Evolutionary conservation across 495 filamentous ascomycete species (phyloP), one percentile per base, ranked within the genome.

Genomic region (Penicillium pancosmium): DNA sequence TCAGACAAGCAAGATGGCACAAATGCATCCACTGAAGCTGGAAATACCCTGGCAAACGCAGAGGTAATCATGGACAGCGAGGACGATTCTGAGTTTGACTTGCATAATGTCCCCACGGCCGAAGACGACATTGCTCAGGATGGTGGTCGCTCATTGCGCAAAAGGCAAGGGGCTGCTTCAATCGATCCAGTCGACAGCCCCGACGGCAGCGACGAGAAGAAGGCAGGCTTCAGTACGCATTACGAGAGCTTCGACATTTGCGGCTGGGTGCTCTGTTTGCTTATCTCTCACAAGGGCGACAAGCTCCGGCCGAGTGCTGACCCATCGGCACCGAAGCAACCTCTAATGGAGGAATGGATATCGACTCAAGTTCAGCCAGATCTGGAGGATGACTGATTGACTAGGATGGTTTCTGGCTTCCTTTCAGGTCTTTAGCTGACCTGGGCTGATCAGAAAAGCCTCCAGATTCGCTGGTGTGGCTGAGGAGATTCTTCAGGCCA

Each of bases 211-310:
- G 91, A 95, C 54, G 90, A 96, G 66, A 97, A 98, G 79, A 97
- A 97, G 73, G 71, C 95, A 61, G 82, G 80, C 3, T 81, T 97
- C 71, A 83, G 85, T 54, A 96, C 92, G 25, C 86, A 87, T 21
- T 98, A 97, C 71, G 92, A 98, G 64, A 93, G 94, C 34, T 98
- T 97, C 73, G 87, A 86, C 65, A 97, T 98, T 71, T 93, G 94
- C 74, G 91, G 93, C 8, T 88, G 91, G 58, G 90, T 96, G 33
- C 78, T 98, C 38, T 98, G 92, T 70, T 77, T 98, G 38, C 86
- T 98, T 13, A 88, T 98, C 60, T 93, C 95, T 72, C 82, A 88
- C 40, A 86, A 79, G 56, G 86, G 84, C 10, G 67, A 63, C 67
- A 80, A 61, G 61, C 62, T 57, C 2, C 71, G 67, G 48, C 66